Percentiles rank a stretch among this genome's conserved stretches.
phyloP scores from a whole-genome alignment of 768 basidiomycete species.

The Pleurotus salmoneostramineus region DNA sequence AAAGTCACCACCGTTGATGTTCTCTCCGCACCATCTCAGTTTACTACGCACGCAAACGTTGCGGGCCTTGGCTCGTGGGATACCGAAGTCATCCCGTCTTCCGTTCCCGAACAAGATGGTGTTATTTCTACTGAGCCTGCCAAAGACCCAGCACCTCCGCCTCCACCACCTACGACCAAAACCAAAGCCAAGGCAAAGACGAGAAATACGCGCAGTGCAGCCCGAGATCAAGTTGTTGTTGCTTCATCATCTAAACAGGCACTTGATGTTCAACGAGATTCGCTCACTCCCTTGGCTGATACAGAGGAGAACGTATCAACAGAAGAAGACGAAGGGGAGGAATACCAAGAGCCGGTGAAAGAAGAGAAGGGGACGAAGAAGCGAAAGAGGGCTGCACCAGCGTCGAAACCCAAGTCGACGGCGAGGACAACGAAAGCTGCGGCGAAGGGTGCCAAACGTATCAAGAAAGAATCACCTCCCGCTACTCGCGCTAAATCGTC shows the following conservation, averaged over 20 bases:
- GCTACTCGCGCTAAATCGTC: conserved; percentile 27
- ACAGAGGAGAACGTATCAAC: conserved; percentile 22
- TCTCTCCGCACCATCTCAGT: not conserved
- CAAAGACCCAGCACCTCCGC: no score
- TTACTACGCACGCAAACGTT: conserved; percentile 1
- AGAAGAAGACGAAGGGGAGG: conserved; percentile 38
- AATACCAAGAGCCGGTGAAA: conserved; percentile 22
- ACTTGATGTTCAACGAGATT: conserved; percentile 3
- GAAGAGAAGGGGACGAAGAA: conserved; percentile 20
- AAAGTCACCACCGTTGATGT: not conserved
- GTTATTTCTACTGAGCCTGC: not conserved
- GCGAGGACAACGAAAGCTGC: conserved; percentile 10
- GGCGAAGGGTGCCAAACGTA: conserved; percentile 1
- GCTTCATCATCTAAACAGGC: conserved; percentile 6
- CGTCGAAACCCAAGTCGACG: conserved; percentile 16
- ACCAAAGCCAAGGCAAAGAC: not conserved
- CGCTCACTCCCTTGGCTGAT: conserved; percentile 11
- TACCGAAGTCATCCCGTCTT: conserved; percentile 47
- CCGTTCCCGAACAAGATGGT: conserved; percentile 51
- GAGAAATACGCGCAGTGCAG: conserved; percentile 5
- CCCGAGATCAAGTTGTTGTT: conserved; percentile 7
- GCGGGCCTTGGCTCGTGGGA: conserved; percentile 25
- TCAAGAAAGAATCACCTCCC: conserved; percentile 13
- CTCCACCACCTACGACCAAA: not conserved
- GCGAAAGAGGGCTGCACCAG: conserved; percentile 33